Conservation (phyloP, 148 eudicot genomes). For the Rheum nobile region DNA sequence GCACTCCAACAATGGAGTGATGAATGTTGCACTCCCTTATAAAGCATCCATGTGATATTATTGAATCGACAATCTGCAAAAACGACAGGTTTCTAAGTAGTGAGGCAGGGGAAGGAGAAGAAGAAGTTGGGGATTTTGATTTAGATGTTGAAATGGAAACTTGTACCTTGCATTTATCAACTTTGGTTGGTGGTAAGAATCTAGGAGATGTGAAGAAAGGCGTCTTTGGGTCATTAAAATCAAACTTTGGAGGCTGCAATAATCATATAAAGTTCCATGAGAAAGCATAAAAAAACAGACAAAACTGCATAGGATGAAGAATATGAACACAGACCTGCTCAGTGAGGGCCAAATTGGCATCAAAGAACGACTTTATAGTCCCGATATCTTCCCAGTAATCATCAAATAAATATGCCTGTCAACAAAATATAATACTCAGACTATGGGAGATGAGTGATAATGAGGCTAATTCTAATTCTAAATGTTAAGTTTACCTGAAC, state of each 20-base stretch:
- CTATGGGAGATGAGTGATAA: neutral
- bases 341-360: slow-evolving; percentile 90
- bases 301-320: neutral
- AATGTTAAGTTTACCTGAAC: slow-evolving; percentile 33
- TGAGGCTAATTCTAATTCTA: neutral
- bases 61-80: slow-evolving; percentile 70
- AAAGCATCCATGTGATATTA: slow-evolving; percentile 92
- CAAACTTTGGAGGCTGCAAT: slow-evolving; percentile 68
- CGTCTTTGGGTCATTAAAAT: slow-evolving; percentile 79
- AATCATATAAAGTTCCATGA: neutral
- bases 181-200: slow-evolving; percentile 89
- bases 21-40: slow-evolving; percentile 46
- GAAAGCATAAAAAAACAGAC: neutral
- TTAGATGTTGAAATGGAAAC: neutral
- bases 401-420: slow-evolving; percentile 75
- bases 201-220: slow-evolving; percentile 88
- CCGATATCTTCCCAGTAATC: slow-evolving; percentile 99
- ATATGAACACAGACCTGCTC: slow-evolving; percentile 45
- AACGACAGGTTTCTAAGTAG: neutral
- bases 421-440: neutral
- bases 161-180: slow-evolving; percentile 66
- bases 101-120: neutral
- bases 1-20: slow-evolving; percentile 80
- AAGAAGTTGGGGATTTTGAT: neutral
- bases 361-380: slow-evolving; percentile 84